Conservation (phyloP, 2,329 filamentous ascomycete species). For the Periglandula ipomoeae region DNA sequence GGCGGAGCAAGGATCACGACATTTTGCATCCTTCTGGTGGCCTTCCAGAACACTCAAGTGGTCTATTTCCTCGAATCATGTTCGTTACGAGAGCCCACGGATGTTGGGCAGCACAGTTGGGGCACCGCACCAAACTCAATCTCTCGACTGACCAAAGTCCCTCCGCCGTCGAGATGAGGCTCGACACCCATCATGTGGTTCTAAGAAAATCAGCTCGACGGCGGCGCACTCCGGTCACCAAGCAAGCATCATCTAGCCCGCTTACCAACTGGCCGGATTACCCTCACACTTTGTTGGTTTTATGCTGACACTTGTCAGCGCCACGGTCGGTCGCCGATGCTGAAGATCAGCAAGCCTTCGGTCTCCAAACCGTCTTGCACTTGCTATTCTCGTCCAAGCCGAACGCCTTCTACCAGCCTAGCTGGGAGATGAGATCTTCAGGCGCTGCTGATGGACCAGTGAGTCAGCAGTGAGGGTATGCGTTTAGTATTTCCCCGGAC, state of each 20-base stretch:
- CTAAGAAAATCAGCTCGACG: no score
- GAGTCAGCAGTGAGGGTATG: neutral
- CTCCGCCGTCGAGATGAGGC: no score
- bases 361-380: no score
- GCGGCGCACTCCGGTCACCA: neutral
- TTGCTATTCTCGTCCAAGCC: neutral
- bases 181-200: no score
- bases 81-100: neutral
- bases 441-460: neutral
- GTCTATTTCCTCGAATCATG: neutral
- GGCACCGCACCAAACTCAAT: neutral
- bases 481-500: neutral
- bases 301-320: no score
- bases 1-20: neutral
- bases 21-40: conserved; percentile 2
- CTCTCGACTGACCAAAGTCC: no score
- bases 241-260: neutral
- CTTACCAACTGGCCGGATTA: neutral
- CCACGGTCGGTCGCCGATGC: no score
- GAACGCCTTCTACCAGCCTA: neutral
- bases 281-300: neutral
- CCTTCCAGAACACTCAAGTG: conserved; percentile 9
- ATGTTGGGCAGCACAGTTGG: neutral
- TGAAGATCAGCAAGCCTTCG: no score
- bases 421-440: neutral